These are phyloP conservation scores for Cyclotella distinguenda DNA, from an alignment of 108 stramenopile species.

Conservation along the genomic window DNA sequence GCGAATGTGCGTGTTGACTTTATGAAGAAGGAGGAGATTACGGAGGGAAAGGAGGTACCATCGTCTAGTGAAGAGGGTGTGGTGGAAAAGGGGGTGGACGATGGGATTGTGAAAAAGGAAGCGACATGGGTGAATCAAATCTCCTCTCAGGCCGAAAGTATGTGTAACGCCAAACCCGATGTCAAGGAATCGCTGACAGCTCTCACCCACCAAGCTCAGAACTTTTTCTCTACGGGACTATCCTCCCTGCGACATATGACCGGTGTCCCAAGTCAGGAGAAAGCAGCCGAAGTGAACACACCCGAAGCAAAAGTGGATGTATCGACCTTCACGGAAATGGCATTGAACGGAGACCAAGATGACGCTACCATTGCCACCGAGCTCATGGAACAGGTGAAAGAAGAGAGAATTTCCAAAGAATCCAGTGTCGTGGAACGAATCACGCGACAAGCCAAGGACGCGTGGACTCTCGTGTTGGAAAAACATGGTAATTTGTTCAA, in stretches of 20 bases:
- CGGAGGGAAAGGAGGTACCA: background rate
- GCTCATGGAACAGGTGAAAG: background rate
- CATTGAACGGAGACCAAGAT: background rate
- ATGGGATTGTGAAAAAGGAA: constrained; percentile 12
- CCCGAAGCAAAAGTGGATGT: background rate
- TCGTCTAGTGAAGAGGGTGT: no score
- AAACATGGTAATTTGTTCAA: no score
- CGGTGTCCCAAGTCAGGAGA: background rate
- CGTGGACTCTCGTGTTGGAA: background rate
- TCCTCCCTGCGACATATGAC: background rate
- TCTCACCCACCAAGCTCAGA: background rate
- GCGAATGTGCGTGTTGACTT: no score
- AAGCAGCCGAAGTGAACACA: background rate
- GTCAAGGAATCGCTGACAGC: background rate
- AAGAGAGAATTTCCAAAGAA: background rate
- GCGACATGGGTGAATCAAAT: constrained; percentile 17
- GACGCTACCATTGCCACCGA: background rate
- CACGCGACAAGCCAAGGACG: background rate
- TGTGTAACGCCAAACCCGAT: background rate
- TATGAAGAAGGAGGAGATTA: constrained; percentile 23
- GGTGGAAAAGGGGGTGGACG: constrained; percentile 9
- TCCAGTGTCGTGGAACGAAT: background rate
- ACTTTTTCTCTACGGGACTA: background rate
- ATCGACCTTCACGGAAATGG: background rate
- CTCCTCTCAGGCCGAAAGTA: background rate